Base-by-base conservation (phyloP, 805 yeast species). In the Ogataea sp. region DNA sequence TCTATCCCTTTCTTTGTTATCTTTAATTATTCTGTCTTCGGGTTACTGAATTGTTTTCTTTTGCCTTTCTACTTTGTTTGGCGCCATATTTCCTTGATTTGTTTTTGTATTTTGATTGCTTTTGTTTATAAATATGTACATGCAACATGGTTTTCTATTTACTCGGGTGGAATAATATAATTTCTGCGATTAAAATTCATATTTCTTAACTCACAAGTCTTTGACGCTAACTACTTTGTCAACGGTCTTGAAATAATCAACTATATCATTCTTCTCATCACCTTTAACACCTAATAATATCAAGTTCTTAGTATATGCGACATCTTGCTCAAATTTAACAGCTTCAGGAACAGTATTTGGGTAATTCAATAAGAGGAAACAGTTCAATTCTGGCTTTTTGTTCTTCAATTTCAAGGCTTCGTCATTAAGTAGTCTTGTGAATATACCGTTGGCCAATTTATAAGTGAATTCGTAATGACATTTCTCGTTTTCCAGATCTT, bases 301-400 rank as follows among this genome's bases (percentile, higher is more conserved):
- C 31, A 76, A 39, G 37, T 68, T 64, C 41, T 65, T 56, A 37
- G 71, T 58, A 9, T 70, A 68, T 2, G 79, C 70, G 21, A 83
- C 67, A 42, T 81, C 85, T 48, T 78, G 83, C 54, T 83, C 93
- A 45, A 83, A 83, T 49, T 74, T 77, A 39, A 79, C 73, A 3
- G 86, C 82, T 43, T 83, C 89, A 36, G 73, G 73, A 30, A 83
- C 69, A 20, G 67, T 65, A 36, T 65, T 68, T 3, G 90, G 89
- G 52, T 73, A 82, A 49, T 79, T 74, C 21, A 71, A 51, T 36
- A 83, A 55, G 0, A 79, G 47, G 28, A 78, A 73, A 30, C 64
- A 62, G 24, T 76, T 71, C 25, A 69, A 64, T 18, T 64, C 50
- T 18, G 67, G 65, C 23, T 46, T 32, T 17, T 44, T 39, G 2